Base-by-base conservation (phyloP, 176 grass and related monocot species). In the Zea luxurians region DNA sequence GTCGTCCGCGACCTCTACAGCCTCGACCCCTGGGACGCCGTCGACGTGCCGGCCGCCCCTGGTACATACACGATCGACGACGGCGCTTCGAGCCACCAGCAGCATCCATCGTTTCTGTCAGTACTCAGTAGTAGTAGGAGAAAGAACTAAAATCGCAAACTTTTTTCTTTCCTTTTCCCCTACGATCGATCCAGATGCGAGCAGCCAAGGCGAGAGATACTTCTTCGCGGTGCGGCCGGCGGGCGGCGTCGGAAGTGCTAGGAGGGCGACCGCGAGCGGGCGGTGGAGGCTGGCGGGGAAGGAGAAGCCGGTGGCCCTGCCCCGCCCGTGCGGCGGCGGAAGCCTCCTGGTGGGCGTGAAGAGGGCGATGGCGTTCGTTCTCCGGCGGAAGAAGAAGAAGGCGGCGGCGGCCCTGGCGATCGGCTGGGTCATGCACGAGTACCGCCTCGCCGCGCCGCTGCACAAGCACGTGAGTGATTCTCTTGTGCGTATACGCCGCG, bases 381-480 rank as follows among this genome's bases (percentile, higher is more conserved):
- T 82, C 45, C 40, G 82, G 43, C 38, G 81, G n/a, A 42, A 43
- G 7, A 68, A 44, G 48, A 52, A 49, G 61, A 38, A 83, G 11
- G 1, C 66, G 62, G 7, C 27, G 27, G 34, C 78, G 57, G 13
- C 61, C 75, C 62, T 68, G 37, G 9, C 77, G 44, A 80, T 66
- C 10, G 84, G 75, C 69, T 97, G 94, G 94, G 80, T 83, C 74
- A 97, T 97, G 94, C 89, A 94, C 41, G 94, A 97, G 83, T 94
- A 97, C 71, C 64, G 69, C 35, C 91, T 97, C 66, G 76, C 91
- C 49, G 63, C 80, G 79, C 34, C 27, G 74, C 52, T 65, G 54
- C 78, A 78, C 61, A 77, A 82, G 62, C 77, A 91, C 58, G 89
- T 88, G 70, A 91, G 82, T 38, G 21, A 48, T 61, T 11, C 47